Conservation (phyloP, 306 rosid species). For the Clitoria ternatea region DNA sequence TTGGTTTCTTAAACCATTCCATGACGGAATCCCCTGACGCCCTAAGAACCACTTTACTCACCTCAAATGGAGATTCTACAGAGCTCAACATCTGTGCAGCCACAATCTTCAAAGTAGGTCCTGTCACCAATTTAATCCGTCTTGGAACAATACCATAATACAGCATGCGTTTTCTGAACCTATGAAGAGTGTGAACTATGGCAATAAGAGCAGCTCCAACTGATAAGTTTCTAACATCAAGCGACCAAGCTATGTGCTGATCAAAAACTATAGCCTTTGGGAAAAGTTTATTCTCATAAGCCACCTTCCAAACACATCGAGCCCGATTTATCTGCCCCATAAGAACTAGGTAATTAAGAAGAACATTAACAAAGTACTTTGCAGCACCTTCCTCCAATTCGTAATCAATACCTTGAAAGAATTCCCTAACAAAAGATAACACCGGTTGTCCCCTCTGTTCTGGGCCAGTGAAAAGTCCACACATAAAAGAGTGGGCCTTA, state of each 20-base stretch:
- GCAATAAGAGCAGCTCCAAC: conserved; percentile 93
- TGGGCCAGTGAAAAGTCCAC: conserved; percentile 87
- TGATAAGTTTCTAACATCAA: conserved; percentile 88
- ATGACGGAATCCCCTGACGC: conserved; percentile 91
- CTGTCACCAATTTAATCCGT: conserved; percentile 87
- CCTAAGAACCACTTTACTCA: conserved; percentile 89
- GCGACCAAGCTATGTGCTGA: conserved; percentile 98
- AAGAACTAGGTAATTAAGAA: conserved; percentile 89
- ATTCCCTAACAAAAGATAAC: conserved; percentile 77
- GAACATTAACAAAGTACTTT: conserved; percentile 85
- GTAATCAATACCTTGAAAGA: conserved; percentile 83
- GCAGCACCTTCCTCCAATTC: conserved; percentile 96
- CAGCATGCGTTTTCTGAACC: conserved; percentile 95
- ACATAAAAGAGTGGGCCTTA: conserved; percentile 80
- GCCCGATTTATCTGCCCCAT: conserved; percentile 97
- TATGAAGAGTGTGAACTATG: conserved; percentile 85
- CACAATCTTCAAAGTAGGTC: conserved; percentile 87
- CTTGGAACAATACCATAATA: conserved; percentile 84
- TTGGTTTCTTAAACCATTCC: conserved; percentile 98
- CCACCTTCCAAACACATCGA: conserved; percentile 90
- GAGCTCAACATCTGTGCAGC: conserved; percentile 81
- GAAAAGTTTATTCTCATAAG: conserved; percentile 94
- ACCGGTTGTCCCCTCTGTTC: conserved; percentile 86
- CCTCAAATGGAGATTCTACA: conserved; percentile 94
- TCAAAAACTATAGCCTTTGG: conserved; percentile 93